Evolutionary conservation across 1,284 basidiomycete genomes (phyloP).

Genomic region (Cutaneotrichosporon sp.): DNA sequence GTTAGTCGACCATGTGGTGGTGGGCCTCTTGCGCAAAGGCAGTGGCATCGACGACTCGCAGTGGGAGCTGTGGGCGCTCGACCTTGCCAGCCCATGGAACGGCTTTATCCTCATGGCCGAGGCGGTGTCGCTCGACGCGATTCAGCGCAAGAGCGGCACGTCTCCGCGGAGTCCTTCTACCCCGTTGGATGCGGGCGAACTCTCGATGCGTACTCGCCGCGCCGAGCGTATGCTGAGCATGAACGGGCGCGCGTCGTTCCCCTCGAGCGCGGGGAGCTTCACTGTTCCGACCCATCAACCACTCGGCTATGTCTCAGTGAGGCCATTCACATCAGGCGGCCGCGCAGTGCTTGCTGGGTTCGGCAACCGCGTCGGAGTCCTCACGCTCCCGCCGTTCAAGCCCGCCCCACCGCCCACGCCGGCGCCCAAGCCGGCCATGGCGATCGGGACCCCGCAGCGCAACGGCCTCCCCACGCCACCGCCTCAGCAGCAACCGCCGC

Average conservation of each 20-base stretch:
- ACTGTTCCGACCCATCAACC: conserved; percentile 34
- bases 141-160: conserved; percentile 18
- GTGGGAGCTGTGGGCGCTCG: conserved; percentile 43
- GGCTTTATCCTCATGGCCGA: conserved; percentile 35
- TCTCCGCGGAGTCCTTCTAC: conserved; percentile 4
- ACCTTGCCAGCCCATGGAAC: conserved; percentile 40
- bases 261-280: conserved; percentile 28
- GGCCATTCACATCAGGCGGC: conserved; percentile 26
- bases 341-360: conserved; percentile 38
- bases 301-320: conserved; percentile 41
- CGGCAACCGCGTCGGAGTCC: conserved; percentile 44
- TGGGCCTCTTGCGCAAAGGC: conserved; percentile 34
- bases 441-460: conserved; percentile 8
- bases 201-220: conserved; percentile 35
- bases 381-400: conserved; percentile 37
- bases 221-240: conserved; percentile 42
- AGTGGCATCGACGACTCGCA: conserved; percentile 43
- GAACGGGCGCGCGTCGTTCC: conserved; percentile 41
- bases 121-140: conserved; percentile 22
- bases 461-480: not conserved
- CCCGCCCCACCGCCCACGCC: not conserved
- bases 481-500: not conserved
- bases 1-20: conserved; percentile 27
- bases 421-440: conserved; percentile 5
- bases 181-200: conserved; percentile 18